Evolutionary conservation across 345 rosid genomes (phyloP).

Genomic region (Microthlaspi erraticum): DNA sequence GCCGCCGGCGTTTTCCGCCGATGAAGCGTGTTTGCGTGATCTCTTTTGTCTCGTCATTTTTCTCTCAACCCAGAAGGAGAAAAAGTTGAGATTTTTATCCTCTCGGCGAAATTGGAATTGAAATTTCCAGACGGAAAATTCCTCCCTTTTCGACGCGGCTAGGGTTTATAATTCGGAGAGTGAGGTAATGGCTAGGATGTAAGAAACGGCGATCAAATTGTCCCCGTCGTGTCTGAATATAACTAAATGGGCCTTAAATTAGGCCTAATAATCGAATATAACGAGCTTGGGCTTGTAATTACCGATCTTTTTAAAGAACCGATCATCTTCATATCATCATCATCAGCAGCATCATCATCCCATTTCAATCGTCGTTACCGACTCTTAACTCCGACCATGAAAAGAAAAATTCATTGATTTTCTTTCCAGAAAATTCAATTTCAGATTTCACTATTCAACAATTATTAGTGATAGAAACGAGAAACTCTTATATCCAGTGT

Average conservation of each 20-base stretch:
- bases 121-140: background rate
- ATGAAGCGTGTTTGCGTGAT: conserved; percentile 38
- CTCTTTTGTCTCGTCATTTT: conserved; percentile 36
- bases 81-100: background rate
- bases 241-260: background rate
- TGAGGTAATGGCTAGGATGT: background rate
- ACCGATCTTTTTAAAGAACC: background rate
- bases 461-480: too few species aligned
- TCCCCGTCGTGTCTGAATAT: conserved; percentile 28
- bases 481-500: background rate
- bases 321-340: background rate
- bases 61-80: conserved; percentile 13
- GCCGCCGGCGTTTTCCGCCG: conserved; percentile 35
- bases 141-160: conserved; percentile 16
- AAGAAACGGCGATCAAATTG: conserved; percentile 34
- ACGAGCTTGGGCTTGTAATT: background rate
- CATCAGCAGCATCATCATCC: too few species aligned
- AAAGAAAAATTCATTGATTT: background rate
- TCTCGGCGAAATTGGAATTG: conserved; percentile 1
- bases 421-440: background rate
- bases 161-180: conserved; percentile 42
- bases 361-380: too few species aligned
- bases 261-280: background rate
- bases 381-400: background rate
- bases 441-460: too few species aligned